Evolutionary conservation across 352 stramenopile genomes (phyloP), one percentile per base, ranked within the genome.

Genomic region (Globisporangium solare): DNA sequence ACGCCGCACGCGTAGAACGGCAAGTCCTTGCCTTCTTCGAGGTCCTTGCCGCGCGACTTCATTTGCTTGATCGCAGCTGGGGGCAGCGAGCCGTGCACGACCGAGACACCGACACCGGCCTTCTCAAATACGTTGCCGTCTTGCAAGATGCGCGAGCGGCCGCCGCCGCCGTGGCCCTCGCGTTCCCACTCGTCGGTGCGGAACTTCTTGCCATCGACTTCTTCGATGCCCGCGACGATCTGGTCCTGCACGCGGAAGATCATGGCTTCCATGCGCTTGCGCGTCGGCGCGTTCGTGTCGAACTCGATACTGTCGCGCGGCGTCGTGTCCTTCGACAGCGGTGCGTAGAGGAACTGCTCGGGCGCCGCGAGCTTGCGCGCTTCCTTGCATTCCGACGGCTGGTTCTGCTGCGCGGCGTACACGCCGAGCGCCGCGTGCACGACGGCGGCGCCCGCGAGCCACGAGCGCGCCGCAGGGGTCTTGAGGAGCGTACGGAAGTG

Each of bases 71-170:
- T 70, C 8, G 86, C 88, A 42, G 82, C 77, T 63, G 95, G 91
- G 2, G 94, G 95, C 75, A 99, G 85, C 8, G 73, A 92, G 56
- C 97, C 97, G 70, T 99, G 97, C 24, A 99, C 96, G 21, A 99
- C 96, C 41, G 87, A 98, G 2, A 99, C 81, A 67, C 97, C 98
- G 18, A 99, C 95, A 41, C 97, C 96, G 5, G 96, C 96, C 79
- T 99, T 99, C 76, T 99, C 97, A 63, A 96, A 98, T 14, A 98
- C 94, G 35, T 97, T 97, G 53, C 95, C 94, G 46, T 95, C 82
- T 72, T 86, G 74, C 55, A 99, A 64, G 39, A 99, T 96, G 50
- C 94, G 83, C 50, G 85, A 98, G 66, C 97, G 96, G 24, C 97
- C 97, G 27, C 85, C 85, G 17, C 97, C 97, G 21, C 96, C 96